A percentile compares a stretch with the other conserved stretches of the same genome.
These are phyloP conservation scores for Neofusicoccum kwambonambiense DNA, from an alignment of 2,329 filamentous ascomycete genomes.

Conservation along the genomic window DNA sequence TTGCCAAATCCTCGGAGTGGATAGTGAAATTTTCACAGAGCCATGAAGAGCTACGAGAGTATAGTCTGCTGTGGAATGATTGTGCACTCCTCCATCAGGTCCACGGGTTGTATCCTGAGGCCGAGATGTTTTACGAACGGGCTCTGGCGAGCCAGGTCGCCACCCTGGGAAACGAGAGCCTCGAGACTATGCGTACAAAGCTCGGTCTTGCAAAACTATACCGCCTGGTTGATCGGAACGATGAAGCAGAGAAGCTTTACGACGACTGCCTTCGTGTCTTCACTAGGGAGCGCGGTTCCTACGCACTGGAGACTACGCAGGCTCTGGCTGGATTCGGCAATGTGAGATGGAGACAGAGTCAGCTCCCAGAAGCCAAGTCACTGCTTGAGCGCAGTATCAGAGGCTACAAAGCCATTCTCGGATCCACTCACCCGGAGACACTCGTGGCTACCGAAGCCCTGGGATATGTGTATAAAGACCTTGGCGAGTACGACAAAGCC, in stretches of 20 bases:
- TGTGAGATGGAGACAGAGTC: neutral
- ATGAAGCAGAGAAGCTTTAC: neutral
- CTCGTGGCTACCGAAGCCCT: neutral
- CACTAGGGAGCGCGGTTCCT: neutral
- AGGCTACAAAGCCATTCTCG: neutral
- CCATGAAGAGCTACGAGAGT: neutral
- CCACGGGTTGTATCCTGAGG: neutral
- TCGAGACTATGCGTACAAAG: neutral
- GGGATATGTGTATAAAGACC: neutral
- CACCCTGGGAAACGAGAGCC: neutral
- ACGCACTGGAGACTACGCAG: neutral
- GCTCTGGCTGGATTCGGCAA: neutral
- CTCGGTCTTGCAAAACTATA: neutral
- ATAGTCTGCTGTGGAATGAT: neutral
- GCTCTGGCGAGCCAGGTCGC: neutral
- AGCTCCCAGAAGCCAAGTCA: neutral
- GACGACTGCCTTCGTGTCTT: neutral
- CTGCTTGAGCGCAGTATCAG: neutral
- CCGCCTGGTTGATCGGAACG: neutral
- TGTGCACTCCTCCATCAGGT: neutral
- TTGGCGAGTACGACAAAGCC: neutral
- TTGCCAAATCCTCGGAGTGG: neutral
- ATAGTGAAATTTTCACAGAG: neutral
- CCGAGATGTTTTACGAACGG: neutral
- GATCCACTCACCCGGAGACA: neutral